Percentiles rank a stretch among this genome's conserved stretches.
These are phyloP conservation scores for Diplocarpon mali DNA, from an alignment of 2,329 filamentous ascomycete genomes.

Conservation along the genomic window DNA sequence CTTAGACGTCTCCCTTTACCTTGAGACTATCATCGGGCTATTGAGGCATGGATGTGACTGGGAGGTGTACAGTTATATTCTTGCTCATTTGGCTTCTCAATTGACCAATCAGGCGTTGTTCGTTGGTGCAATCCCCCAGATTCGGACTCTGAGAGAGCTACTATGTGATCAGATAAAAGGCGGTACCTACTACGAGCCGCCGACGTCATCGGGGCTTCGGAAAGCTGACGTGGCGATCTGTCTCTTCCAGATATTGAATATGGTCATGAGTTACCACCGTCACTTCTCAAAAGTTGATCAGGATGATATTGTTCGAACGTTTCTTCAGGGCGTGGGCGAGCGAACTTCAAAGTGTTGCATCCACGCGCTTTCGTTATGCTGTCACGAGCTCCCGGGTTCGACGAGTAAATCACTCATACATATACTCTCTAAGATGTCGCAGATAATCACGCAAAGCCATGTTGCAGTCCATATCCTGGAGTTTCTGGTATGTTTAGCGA, in stretches of 20 bases:
- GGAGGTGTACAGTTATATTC: constrained; percentile 85
- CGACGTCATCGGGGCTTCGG: constrained; percentile 64
- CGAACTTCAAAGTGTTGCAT: constrained; percentile 87
- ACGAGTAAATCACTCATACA: constrained; percentile 76
- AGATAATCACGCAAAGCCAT: constrained; percentile 86
- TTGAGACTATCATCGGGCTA: constrained; percentile 67
- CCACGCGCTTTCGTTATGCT: constrained; percentile 88
- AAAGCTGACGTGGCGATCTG: constrained; percentile 84
- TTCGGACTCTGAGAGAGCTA: constrained; percentile 63
- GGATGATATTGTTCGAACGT: constrained; percentile 79
- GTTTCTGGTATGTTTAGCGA: constrained; percentile 81
- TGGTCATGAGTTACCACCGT: constrained; percentile 82
- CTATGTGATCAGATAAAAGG: constrained; percentile 75
- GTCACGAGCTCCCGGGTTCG: constrained; percentile 82
- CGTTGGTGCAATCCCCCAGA: constrained; percentile 57
- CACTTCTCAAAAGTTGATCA: constrained; percentile 76
- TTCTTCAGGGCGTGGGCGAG: constrained; percentile 79
- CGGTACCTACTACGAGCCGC: constrained; percentile 72
- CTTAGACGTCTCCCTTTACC: constrained; percentile 40
- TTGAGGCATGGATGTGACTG: constrained; percentile 68
- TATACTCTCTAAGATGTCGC: constrained; percentile 86
- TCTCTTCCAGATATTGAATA: constrained; percentile 75
- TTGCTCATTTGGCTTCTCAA: constrained; percentile 79
- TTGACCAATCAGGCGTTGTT: constrained; percentile 86
- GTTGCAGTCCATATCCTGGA: constrained; percentile 93